Evolutionary conservation across 495 filamentous ascomycete genomes (phyloP), one percentile per base, ranked within the genome.

Genomic region (Penicillium fimorum): DNA sequence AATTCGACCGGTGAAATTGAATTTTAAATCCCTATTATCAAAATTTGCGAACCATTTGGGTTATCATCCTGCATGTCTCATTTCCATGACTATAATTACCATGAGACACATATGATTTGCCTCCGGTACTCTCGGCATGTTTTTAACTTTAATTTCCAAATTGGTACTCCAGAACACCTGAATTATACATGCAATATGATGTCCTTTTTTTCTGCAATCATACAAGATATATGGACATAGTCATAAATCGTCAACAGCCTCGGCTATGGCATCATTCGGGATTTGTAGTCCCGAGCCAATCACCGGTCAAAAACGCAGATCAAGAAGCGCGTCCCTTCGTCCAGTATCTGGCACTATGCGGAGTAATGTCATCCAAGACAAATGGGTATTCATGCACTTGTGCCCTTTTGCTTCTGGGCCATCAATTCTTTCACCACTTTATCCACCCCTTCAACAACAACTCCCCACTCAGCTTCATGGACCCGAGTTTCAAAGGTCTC

Each of bases 401-500:
- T 62, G 55, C 53, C 20, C 40, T 46, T 47, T 61, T 68, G 58
- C 49, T 66, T 65, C 55, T 70, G 57, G 59, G 69, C 62, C 58
- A 65, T 56, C 57, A 79, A 58, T 62, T 73, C 71, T 73, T 79
- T 54, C 47, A 84, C 71, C 22, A 81, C 82, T 60, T 87, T 72
- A 35, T 78, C 77, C 27, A 88, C 81, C 1, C 85, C 89, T 63
- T 86, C 81, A 46, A 91, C 81, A 38, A 91, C 87, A 47, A 84
- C 73, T 30, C 77, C 78, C 74, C 89, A 88, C 74, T 92, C 89
- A 40, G 81, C 75, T 8, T 70, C 73, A 65, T 92, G 90, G 47
- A 92, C 88, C 62, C 86, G 83, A 60, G 79, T 69, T 76, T 90
- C 81, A 44, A 94, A 80, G 18, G 77, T 78, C 50, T 85, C 77